Conservation (phyloP, 2,329 filamentous ascomycete genomes). For the Talaromyces atroroseus region DNA sequence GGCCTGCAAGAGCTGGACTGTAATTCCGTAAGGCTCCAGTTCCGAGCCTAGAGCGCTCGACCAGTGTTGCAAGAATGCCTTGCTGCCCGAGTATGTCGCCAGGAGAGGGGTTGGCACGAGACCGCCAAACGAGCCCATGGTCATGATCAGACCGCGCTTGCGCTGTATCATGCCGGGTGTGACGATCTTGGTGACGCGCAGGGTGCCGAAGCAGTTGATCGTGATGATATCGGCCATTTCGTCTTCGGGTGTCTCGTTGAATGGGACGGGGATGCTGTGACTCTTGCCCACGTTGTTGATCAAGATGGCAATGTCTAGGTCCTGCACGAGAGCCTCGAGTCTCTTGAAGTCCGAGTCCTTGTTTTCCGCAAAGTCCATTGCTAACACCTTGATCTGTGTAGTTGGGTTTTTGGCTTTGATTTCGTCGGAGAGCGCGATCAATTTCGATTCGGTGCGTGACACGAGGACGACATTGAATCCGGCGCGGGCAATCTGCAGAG, state of each 20-base stretch:
- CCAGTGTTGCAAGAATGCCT: slow-evolving; percentile 97
- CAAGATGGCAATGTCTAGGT: slow-evolving; percentile 76
- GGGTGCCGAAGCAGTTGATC: slow-evolving; percentile 88
- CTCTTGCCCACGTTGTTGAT: slow-evolving; percentile 97
- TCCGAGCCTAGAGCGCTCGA: slow-evolving; percentile 79
- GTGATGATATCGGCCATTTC: slow-evolving; percentile 88
- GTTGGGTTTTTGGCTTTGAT: slow-evolving; percentile 63
- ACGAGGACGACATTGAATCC: slow-evolving; percentile 94
- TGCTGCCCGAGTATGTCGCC: slow-evolving; percentile 94
- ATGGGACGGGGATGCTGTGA: slow-evolving; percentile 87
- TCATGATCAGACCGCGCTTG: slow-evolving; percentile 82
- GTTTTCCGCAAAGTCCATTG: slow-evolving; percentile 88
- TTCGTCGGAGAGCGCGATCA: slow-evolving; percentile 69
- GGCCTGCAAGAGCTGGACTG: slow-evolving; percentile 85
- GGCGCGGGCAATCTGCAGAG: slow-evolving; percentile 78
- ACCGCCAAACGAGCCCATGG: slow-evolving; percentile 95
- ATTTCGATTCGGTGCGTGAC: slow-evolving; percentile 90
- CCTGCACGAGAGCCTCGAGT: slow-evolving; percentile 62
- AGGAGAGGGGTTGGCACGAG: slow-evolving; percentile 86
- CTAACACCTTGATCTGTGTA: slow-evolving; percentile 68
- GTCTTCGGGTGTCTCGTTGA: slow-evolving; percentile 68
- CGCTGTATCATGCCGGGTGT: slow-evolving; percentile 79
- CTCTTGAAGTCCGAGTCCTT: slow-evolving; percentile 72
- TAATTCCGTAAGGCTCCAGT: slow-evolving; percentile 71
- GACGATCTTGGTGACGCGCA: slow-evolving; percentile 80